Percentiles rank a stretch among this genome's conserved stretches.
Evolutionary conservation across 2,329 filamentous ascomycete genomes (phyloP).

Genomic region (Fusarium zealandicum): DNA sequence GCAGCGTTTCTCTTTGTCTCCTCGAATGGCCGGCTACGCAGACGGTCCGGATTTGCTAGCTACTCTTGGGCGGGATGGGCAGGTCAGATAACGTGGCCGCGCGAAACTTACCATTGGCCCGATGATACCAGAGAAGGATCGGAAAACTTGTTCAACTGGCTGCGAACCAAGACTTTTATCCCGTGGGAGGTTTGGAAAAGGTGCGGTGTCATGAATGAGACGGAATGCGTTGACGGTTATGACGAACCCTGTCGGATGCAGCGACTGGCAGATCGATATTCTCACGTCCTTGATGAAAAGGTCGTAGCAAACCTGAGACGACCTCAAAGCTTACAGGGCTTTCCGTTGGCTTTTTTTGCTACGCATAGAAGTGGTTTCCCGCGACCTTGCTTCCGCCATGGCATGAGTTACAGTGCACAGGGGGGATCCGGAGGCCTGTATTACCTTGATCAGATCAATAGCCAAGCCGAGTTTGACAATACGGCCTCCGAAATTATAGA

Average conservation of each 20-base stretch:
- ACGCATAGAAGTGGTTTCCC: neutral
- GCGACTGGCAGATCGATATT: neutral
- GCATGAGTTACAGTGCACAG: neutral
- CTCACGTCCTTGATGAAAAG: neutral
- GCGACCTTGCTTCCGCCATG: neutral
- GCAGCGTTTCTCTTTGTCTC: conserved; percentile 1
- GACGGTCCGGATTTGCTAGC: conserved; percentile 21
- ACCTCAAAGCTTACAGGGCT: too few relatives aligned
- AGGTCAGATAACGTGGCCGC: conserved; percentile 8
- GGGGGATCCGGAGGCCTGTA: neutral
- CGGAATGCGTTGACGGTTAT: neutral
- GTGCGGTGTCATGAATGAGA: neutral
- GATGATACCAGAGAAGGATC: neutral
- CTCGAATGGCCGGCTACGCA: neutral
- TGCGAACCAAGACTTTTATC: conserved; percentile 6
- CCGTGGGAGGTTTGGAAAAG: conserved; percentile 6
- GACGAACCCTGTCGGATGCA: neutral
- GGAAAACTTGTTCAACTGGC: conserved; percentile 5
- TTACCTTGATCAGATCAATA: conserved; percentile 3
- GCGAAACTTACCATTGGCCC: neutral
- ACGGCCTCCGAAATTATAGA: neutral
- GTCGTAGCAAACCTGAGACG: neutral
- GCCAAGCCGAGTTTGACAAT: conserved; percentile 10
- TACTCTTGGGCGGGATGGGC: conserved; percentile 30
- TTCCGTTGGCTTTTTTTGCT: neutral